phyloP scores from a whole-genome alignment of 2,329 filamentous ascomycete genomes.

The Ascochyta fabae region DNA sequence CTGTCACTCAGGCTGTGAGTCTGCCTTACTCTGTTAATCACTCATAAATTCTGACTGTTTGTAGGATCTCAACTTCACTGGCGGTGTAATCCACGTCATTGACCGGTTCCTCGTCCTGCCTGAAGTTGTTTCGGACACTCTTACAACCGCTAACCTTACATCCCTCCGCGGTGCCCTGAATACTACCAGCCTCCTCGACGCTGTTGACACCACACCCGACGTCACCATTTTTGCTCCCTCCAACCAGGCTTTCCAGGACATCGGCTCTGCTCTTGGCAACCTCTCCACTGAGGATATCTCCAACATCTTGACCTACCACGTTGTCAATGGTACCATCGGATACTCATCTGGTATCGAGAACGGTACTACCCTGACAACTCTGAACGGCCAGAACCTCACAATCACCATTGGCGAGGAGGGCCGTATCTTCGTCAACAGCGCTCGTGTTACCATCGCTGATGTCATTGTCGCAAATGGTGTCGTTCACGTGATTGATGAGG shows the following conservation, averaged over 20 bases:
- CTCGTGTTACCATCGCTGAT: constrained; percentile 51
- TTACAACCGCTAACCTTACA: constrained; percentile 46
- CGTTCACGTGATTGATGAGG: constrained; percentile 62
- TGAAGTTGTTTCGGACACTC: constrained; percentile 36
- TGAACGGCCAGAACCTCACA: constrained; percentile 49
- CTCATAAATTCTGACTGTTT: background rate
- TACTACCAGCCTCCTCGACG: constrained; percentile 47
- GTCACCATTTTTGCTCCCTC: constrained; percentile 70
- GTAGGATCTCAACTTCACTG: constrained; percentile 53
- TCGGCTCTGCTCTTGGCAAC: constrained; percentile 60
- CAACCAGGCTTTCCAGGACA: constrained; percentile 65
- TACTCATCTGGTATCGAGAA: constrained; percentile 59
- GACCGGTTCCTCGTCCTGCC: constrained; percentile 54
- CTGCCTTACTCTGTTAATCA: background rate
- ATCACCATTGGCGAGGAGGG: constrained; percentile 46
- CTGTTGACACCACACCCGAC: constrained; percentile 53
- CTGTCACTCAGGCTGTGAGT: constrained; percentile 58
- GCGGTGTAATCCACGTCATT: constrained; percentile 57
- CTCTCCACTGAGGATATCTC: constrained; percentile 58
- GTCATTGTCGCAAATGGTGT: constrained; percentile 55
- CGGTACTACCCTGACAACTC: constrained; percentile 47
- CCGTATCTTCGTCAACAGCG: constrained; percentile 54
- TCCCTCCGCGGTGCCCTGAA: constrained; percentile 52
- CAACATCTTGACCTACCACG: constrained; percentile 68
- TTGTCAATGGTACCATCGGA: constrained; percentile 61